phyloP scores from a whole-genome alignment of 257 asterid genomes.

The Nicotiana undulata region DNA sequence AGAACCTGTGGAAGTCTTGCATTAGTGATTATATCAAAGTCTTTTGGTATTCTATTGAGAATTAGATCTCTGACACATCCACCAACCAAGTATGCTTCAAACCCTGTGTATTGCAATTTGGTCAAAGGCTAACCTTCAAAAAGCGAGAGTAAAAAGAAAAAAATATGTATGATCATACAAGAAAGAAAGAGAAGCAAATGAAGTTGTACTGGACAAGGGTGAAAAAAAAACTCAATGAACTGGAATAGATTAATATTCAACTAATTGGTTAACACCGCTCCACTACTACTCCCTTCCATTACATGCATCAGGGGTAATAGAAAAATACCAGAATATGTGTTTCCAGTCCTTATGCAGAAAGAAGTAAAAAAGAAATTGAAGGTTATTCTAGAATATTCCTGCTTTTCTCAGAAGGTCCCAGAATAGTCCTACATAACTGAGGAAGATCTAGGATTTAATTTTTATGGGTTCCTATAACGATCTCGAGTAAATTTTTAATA shows the following conservation, averaged over 20 bases:
- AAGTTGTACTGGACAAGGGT: background rate
- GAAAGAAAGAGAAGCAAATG: background rate
- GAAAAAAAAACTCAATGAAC: background rate
- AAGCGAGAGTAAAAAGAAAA: background rate
- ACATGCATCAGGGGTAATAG: background rate
- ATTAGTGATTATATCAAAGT: conserved; percentile 81
- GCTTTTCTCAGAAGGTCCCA: background rate
- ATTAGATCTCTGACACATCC: conserved; percentile 95
- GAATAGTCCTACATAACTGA: conserved; percentile 3
- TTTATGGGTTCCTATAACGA: no score
- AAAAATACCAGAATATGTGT: background rate
- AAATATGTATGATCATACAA: background rate
- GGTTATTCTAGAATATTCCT: background rate
- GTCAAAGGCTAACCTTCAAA: background rate
- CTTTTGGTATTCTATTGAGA: conserved; percentile 78
- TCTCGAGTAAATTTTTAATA: no score
- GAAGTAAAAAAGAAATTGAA: background rate
- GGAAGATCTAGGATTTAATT: no score
- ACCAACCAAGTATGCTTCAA: conserved; percentile 87
- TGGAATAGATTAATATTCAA: background rate
- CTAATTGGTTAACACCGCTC: background rate
- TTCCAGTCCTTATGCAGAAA: background rate
- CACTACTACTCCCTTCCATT: background rate
- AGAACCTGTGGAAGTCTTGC: conserved; percentile 64
- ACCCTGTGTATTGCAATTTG: conserved; percentile 37